These are phyloP conservation scores for Zygosaccharomyces pseudobailii DNA, from an alignment of 1,139 yeast genomes.

Conservation along the genomic window DNA sequence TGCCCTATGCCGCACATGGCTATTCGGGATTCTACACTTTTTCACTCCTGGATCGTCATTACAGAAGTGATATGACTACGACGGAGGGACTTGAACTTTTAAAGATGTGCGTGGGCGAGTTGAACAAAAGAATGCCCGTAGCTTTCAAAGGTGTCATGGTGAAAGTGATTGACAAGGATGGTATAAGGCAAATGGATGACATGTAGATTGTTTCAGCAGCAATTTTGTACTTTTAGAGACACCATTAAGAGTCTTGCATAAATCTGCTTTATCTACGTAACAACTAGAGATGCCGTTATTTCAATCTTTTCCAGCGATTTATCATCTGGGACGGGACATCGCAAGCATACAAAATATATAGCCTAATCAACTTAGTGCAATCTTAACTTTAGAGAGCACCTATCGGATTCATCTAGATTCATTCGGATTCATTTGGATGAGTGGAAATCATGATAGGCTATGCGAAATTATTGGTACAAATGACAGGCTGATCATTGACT, in stretches of 20 bases:
- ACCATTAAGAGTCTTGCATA: background rate
- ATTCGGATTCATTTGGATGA: slow-evolving; percentile 2
- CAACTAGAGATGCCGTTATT: slow-evolving; percentile 1
- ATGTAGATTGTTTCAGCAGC: slow-evolving; percentile 4
- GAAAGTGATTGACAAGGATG: slow-evolving; percentile 72
- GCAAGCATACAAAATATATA: background rate
- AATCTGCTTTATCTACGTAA: background rate
- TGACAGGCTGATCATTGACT: slow-evolving; percentile 18
- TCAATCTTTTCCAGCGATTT: background rate
- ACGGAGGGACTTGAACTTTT: slow-evolving; percentile 79
- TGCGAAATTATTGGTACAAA: slow-evolving; percentile 12
- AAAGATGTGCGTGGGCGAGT: slow-evolving; percentile 69
- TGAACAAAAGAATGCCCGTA: slow-evolving; percentile 85
- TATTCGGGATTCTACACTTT: slow-evolving; percentile 93
- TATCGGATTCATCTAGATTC: background rate
- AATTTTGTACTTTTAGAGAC: background rate
- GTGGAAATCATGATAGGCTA: slow-evolving; percentile 1
- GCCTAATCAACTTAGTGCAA: background rate
- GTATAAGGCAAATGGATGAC: slow-evolving; percentile 51
- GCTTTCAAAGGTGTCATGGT: slow-evolving; percentile 88
- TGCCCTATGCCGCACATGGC: slow-evolving; percentile 97
- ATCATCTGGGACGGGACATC: slow-evolving; percentile 3
- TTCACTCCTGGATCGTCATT: slow-evolving; percentile 87
- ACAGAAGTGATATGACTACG: slow-evolving; percentile 67
- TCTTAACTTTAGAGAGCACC: too few species aligned